Evolutionary conservation across 2,329 filamentous ascomycete species (phyloP).

Genomic region (Aspergillus ruber): DNA sequence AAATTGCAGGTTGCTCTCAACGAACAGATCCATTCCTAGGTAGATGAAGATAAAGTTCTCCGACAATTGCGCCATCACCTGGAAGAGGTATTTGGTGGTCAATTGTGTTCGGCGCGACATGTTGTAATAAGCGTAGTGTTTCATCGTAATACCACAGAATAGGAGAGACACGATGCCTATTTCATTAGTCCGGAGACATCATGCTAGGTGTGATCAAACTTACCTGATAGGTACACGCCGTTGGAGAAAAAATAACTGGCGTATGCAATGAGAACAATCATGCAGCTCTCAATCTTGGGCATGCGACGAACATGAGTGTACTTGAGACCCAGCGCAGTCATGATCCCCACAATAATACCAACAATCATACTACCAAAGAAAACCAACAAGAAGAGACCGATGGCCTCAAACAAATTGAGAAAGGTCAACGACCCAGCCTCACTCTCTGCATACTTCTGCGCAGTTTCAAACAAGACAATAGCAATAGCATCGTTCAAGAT

Average conservation of each 20-base stretch:
- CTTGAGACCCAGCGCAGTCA: constrained; percentile 81
- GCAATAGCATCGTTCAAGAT: constrained; percentile 97
- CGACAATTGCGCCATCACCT: constrained; percentile 85
- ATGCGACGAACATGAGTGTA: constrained; percentile 89
- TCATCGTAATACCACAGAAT: constrained; percentile 96
- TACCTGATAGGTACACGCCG: constrained; percentile 91
- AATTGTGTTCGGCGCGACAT: constrained; percentile 97
- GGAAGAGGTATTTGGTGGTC: constrained; percentile 96
- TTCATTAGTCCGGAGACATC: constrained; percentile 8
- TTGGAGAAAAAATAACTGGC: constrained; percentile 98
- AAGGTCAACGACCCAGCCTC: constrained; percentile 65
- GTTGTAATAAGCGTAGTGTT: constrained; percentile 99
- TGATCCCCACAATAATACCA: constrained; percentile 78
- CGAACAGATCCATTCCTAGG: constrained; percentile 88
- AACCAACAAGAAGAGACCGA: constrained; percentile 88
- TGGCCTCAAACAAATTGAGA: constrained; percentile 79
- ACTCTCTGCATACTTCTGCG: constrained; percentile 79
- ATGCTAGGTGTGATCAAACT: constrained; percentile 24
- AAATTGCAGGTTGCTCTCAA: constrained; percentile 78
- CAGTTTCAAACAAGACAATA: constrained; percentile 97
- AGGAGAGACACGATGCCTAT: constrained; percentile 91
- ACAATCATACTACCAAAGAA: constrained; percentile 94
- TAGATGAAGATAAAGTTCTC: constrained; percentile 99
- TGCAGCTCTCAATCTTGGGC: constrained; percentile 92
- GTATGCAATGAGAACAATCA: constrained; percentile 90